A percentile compares a stretch with the other conserved stretches of the same genome.
phyloP scores from a whole-genome alignment of 2,329 filamentous ascomycete species.

The Fusarium neocosmosporiellum region DNA sequence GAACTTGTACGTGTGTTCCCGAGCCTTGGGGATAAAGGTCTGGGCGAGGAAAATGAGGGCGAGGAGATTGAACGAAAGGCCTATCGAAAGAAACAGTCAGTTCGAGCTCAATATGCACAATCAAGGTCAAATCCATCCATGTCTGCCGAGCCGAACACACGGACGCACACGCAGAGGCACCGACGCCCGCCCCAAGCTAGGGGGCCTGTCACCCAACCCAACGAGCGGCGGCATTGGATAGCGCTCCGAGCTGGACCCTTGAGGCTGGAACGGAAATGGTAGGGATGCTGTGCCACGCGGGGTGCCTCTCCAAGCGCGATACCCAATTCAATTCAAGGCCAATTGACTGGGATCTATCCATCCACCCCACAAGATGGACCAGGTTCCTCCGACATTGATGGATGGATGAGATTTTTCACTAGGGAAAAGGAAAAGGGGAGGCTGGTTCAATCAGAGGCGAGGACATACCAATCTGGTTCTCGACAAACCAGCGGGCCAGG shows the following conservation, averaged over 20 bases:
- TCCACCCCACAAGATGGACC: conserved; percentile 10
- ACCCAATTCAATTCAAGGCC: conserved; percentile 11
- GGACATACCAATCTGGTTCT: conserved; percentile 82
- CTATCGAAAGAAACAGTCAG: conserved; percentile 49
- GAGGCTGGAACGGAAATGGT: conserved; percentile 14
- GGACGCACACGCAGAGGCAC: conserved; percentile 13
- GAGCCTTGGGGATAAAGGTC: conserved; percentile 82
- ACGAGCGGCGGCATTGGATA: conserved; percentile 25
- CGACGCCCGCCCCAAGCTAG: background rate
- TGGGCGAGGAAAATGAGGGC: conserved; percentile 86
- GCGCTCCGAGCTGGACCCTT: conserved; percentile 16
- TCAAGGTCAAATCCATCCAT: background rate
- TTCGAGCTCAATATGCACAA: conserved; percentile 22
- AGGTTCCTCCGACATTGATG: background rate
- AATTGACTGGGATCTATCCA: conserved; percentile 22
- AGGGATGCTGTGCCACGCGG: conserved; percentile 41
- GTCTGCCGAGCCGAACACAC: conserved; percentile 11
- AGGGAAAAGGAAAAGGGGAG: conserved; percentile 14
- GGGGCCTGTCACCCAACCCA: conserved; percentile 16
- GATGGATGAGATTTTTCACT: background rate
- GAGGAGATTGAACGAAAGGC: conserved; percentile 86
- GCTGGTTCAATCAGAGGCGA: conserved; percentile 6
- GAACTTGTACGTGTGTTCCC: conserved; percentile 85
- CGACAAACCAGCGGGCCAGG: conserved; percentile 75
- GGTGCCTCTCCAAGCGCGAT: conserved; percentile 32